Evolutionary conservation across 2,329 filamentous ascomycete genomes (phyloP).

Genomic region (Fusarium sp.): DNA sequence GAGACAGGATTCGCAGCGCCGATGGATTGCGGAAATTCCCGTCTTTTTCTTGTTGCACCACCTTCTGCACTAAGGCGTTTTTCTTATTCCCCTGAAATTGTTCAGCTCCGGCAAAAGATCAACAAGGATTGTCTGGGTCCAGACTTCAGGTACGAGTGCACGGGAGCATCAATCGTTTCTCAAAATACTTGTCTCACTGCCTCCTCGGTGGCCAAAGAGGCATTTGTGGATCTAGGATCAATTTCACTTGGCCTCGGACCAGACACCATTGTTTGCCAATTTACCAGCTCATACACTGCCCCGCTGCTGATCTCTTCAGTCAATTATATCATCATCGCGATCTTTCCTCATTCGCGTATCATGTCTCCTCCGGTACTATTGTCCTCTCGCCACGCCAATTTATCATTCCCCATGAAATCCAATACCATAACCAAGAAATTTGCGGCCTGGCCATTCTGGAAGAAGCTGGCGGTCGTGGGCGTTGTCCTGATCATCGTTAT

Average conservation of each 20-base stretch:
- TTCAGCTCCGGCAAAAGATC: no score
- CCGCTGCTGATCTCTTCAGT: background rate
- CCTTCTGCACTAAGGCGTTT: background rate
- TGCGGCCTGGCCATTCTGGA: background rate
- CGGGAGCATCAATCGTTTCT: background rate
- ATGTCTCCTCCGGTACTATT: constrained; percentile 1
- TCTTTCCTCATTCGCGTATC: background rate
- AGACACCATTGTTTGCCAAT: background rate
- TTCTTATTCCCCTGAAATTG: background rate
- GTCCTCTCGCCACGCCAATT: background rate
- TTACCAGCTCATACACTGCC: background rate
- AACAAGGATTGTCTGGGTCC: background rate
- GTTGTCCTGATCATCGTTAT: background rate
- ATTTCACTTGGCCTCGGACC: background rate
- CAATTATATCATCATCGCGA: background rate
- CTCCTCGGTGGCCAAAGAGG: background rate
- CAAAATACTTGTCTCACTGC: background rate
- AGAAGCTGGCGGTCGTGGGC: background rate
- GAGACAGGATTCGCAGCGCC: background rate
- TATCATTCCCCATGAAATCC: background rate
- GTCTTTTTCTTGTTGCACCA: background rate
- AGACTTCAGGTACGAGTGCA: background rate
- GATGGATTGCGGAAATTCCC: background rate
- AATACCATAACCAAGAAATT: background rate
- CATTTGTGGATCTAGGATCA: background rate